These are phyloP conservation scores for Ophiosphaerella korrae DNA, from an alignment of 2,329 filamentous ascomycete species.

Conservation along the genomic window DNA sequence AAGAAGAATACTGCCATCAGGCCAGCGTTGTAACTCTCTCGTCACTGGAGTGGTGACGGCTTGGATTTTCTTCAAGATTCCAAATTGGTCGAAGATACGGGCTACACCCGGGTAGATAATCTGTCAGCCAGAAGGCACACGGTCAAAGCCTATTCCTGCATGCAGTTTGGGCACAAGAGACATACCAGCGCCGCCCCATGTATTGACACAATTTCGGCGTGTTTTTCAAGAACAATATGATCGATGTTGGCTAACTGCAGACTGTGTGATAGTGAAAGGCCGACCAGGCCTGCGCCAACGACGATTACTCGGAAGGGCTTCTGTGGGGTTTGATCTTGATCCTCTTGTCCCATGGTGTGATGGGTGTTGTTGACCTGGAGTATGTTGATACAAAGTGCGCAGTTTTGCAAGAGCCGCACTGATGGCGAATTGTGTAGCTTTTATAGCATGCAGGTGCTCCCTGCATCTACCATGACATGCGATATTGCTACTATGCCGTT, in stretches of 20 bases:
- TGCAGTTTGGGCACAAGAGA: background rate
- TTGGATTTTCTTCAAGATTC: constrained; percentile 17
- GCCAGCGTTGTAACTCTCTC: constrained; percentile 15
- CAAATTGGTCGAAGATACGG: constrained; percentile 32
- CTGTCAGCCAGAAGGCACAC: background rate
- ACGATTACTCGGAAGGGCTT: constrained; percentile 23
- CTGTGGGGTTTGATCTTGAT: background rate
- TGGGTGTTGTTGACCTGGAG: background rate
- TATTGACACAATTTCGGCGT: constrained; percentile 21
- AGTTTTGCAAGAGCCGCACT: no score
- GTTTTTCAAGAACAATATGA: constrained; percentile 31
- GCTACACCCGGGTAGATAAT: constrained; percentile 23
- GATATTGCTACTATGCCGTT: no score
- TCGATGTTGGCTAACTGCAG: constrained; percentile 28
- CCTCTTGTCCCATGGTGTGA: constrained; percentile 4
- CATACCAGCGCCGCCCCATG: constrained; percentile 23
- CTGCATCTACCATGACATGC: no score
- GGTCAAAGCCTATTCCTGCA: background rate
- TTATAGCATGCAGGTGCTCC: no score
- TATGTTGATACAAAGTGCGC: no score
- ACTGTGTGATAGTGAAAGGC: constrained; percentile 24
- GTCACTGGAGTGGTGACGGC: constrained; percentile 9
- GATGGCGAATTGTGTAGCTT: no score
- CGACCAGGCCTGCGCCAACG: constrained; percentile 25
- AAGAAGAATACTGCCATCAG: constrained; percentile 14